Base-by-base conservation (phyloP, 202 grass and related monocot species). In the Zizania palustris region DNA sequence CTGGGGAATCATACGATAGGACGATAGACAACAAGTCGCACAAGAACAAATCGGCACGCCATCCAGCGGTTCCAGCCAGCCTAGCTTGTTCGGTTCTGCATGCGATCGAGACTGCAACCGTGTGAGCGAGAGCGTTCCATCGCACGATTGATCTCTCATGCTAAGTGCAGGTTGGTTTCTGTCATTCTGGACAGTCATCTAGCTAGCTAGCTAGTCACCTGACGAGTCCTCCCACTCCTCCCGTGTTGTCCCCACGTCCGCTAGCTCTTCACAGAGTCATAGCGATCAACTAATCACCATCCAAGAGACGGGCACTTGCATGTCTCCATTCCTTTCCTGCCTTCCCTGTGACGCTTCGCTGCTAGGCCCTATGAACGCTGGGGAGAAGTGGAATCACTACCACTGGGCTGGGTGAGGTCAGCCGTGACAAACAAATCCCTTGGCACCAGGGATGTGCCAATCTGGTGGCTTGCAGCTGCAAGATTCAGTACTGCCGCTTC, bases 391-490 rank as follows among this genome's bases (percentile, higher is more conserved):
- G 48, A 63, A n/a, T 56, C 45, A 21, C 40, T 55, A 7, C 15
- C n/a, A 40, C 37, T 19, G 7, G 28, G 15, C 54, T 9, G 65
- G 62, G 3, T 35, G 11, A 43, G 62, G 3, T 35, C 7, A 43
- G 34, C 50, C 54, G 43, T 71, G 65, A 38, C 65, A 28, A 49
- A 28, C 61, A 45, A 69, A 83, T 83, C 85, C 80, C 85, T 67
- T 5, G 74, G 38, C 67, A 4, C 45, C 62, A 69, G 80, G 68
- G 85, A 87, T 87, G 75, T 57, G 85, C 79, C 53, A 36, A 38
- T 63, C 45, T 20, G 67, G 73, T 82, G 79, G 67, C 53, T 40
- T 67, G 68, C 66, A 71, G 45, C 62, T 65, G 51, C 34, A 50
- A 80, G 28, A 34, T 70, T 70, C 65, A 8, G 28, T 28, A 28